These are phyloP conservation scores for Ceriops zippeliana DNA, from an alignment of 345 rosid species.

Conservation along the genomic window DNA sequence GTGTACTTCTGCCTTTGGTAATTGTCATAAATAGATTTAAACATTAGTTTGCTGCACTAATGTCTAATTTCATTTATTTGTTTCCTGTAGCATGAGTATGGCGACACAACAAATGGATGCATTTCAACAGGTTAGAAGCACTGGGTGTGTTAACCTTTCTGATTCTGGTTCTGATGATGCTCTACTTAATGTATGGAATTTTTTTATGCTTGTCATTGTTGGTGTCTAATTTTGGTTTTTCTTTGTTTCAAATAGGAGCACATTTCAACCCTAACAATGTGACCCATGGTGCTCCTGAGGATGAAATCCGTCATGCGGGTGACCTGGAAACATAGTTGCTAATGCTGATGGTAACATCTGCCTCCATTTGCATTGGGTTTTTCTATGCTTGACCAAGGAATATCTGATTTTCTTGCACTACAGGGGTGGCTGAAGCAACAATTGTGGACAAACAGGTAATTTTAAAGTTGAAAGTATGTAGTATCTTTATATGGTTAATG, in stretches of 20 bases:
- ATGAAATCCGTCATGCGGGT: constrained; percentile 97
- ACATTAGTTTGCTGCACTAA: background rate
- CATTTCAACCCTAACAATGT: constrained; percentile 84
- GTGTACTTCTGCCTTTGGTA: constrained; percentile 25
- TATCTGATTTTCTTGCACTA: constrained; percentile 15
- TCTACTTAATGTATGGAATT: background rate
- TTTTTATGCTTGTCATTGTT: constrained; percentile 2
- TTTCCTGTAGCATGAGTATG: constrained; percentile 80
- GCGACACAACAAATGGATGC: constrained; percentile 98
- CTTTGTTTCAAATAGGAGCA: constrained; percentile 44
- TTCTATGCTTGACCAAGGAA: background rate
- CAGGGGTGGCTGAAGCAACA: constrained; percentile 93
- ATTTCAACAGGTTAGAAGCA: constrained; percentile 69
- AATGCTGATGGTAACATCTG: constrained; percentile 64
- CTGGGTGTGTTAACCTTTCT: constrained; percentile 1
- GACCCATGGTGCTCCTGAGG: constrained; percentile 97
- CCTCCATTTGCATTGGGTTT: constrained; percentile 4
- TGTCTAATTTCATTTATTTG: background rate
- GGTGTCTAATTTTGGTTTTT: background rate
- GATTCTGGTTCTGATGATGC: background rate
- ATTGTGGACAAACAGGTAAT: constrained; percentile 73
- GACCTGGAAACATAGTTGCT: constrained; percentile 99
- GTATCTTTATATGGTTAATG: background rate
- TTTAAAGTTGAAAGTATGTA: background rate
- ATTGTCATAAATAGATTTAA: constrained; percentile 8